These are phyloP conservation scores for Yamadazyma sp. DNA, from an alignment of 1,139 yeast genomes.

Conservation along the genomic window DNA sequence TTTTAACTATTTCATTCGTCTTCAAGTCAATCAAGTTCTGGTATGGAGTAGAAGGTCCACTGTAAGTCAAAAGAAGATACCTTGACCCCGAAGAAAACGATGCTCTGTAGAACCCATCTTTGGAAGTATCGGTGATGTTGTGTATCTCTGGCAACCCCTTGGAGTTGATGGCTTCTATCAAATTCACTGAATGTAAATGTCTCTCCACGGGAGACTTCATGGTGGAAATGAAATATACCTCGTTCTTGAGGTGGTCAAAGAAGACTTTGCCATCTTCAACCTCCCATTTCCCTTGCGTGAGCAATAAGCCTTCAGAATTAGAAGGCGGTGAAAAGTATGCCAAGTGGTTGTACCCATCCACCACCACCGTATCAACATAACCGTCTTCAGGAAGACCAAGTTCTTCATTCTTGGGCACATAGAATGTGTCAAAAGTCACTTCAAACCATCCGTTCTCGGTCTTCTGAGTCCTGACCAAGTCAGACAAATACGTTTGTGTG, in stretches of 20 bases:
- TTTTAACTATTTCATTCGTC: conserved; percentile 26
- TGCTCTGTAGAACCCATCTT: conserved; percentile 66
- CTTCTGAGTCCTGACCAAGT: conserved; percentile 34
- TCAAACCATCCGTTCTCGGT: conserved; percentile 69
- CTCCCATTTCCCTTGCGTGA: conserved; percentile 58
- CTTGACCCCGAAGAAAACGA: conserved; percentile 71
- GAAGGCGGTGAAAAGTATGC: conserved; percentile 58
- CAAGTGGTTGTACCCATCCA: conserved; percentile 55
- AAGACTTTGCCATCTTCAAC: conserved; percentile 50
- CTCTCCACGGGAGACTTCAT: conserved; percentile 53
- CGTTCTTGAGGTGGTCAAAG: conserved; percentile 42
- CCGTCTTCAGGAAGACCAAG: conserved; percentile 48
- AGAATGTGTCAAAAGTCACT: conserved; percentile 69
- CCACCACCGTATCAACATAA: conserved; percentile 53
- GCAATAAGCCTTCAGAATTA: conserved; percentile 36
- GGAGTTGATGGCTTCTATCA: conserved; percentile 28
- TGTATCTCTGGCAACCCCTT: conserved; percentile 33
- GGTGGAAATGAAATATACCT: conserved; percentile 50
- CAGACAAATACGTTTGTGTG: conserved; percentile 25
- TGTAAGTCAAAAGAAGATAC: conserved; percentile 56
- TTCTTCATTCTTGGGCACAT: conserved; percentile 60
- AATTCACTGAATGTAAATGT: conserved; percentile 49
- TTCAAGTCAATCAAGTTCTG: conserved; percentile 64
- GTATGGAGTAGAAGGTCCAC: conserved; percentile 68
- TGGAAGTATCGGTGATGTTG: conserved; percentile 53